These are phyloP conservation scores for Annulohypoxylon stygium DNA, from an alignment of 495 filamentous ascomycete genomes.

Conservation along the genomic window DNA sequence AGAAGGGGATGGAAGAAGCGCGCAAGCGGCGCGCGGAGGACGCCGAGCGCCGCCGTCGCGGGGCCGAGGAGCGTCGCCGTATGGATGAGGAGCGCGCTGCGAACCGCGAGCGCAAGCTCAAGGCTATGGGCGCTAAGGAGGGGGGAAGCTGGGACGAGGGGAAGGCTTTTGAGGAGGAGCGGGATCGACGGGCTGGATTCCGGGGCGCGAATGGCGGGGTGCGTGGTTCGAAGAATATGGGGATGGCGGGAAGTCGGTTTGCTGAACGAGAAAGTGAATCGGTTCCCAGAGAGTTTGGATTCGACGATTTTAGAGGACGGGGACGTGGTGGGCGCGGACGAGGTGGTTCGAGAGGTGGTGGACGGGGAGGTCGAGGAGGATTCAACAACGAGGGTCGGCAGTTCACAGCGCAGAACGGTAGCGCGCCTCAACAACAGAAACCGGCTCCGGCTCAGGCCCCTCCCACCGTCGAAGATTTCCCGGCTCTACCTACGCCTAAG, in stretches of 20 bases:
- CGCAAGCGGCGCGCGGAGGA: constrained; percentile 61
- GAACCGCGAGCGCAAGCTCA: constrained; percentile 63
- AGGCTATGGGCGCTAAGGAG: constrained; percentile 59
- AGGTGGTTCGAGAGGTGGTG: constrained; percentile 41
- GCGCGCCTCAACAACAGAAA: constrained; percentile 28
- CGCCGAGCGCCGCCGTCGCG: constrained; percentile 51
- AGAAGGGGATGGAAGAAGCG: constrained; percentile 64
- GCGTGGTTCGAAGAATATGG: constrained; percentile 47
- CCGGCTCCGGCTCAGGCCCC: constrained; percentile 38
- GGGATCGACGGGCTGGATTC: constrained; percentile 53
- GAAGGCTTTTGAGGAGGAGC: constrained; percentile 52
- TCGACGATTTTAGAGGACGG: constrained; percentile 48
- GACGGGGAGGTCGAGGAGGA: constrained; percentile 47
- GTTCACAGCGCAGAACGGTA: constrained; percentile 43
- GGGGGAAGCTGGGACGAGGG: constrained; percentile 63
- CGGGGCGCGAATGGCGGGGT: constrained; percentile 59
- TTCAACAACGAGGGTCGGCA: constrained; percentile 38
- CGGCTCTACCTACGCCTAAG: constrained; percentile 55
- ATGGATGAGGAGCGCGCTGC: constrained; percentile 64
- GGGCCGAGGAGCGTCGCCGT: constrained; percentile 59
- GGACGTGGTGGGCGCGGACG: constrained; percentile 48
- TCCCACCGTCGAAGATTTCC: constrained; percentile 57
- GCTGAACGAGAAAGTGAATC: constrained; percentile 43
- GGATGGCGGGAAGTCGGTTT: constrained; percentile 53
- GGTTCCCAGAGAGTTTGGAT: constrained; percentile 42